A percentile compares a stretch with the other conserved stretches of the same genome.
Evolutionary conservation across 139 green algal genomes (phyloP).

Genomic region (Eudorina sp.): DNA sequence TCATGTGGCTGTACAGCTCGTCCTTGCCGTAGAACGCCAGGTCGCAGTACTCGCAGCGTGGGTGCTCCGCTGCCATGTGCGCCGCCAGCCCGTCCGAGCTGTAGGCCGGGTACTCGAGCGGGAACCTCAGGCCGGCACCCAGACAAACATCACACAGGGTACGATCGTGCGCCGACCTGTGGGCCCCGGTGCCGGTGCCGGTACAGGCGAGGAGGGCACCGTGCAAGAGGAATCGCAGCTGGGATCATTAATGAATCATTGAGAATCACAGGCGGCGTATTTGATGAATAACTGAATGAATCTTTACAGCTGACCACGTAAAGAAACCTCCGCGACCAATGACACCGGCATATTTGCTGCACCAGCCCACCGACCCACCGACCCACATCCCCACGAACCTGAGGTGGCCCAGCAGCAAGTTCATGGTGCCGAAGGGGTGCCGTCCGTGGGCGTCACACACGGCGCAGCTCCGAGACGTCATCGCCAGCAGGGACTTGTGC

Average conservation of each 20-base stretch:
- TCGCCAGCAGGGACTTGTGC: conserved; percentile 41
- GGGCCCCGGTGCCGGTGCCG: no score
- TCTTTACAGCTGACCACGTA: no score
- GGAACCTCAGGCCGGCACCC: conserved; percentile 59
- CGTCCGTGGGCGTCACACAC: conserved; percentile 64
- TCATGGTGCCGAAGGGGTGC: conserved; percentile 58
- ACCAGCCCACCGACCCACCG: no score
- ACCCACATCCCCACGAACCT: not conserved
- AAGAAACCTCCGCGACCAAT: no score
- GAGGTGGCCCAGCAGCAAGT: conserved; percentile 64
- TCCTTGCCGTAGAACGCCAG: conserved; percentile 71
- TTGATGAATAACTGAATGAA: no score
- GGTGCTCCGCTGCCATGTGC: conserved; percentile 67
- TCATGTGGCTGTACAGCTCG: conserved; percentile 66
- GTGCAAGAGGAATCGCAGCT: not conserved
- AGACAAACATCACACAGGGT: conserved; percentile 67
- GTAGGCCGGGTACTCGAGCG: conserved; percentile 45
- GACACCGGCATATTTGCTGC: no score
- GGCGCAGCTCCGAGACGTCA: conserved; percentile 65
- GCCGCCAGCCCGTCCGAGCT: conserved; percentile 56
- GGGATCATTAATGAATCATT: not conserved
- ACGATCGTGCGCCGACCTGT: conserved; percentile 8
- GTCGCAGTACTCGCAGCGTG: conserved; percentile 78
- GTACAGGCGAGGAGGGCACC: not conserved
- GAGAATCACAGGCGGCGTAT: no score